phyloP scores from a whole-genome alignment of 1,284 basidiomycete species.

The Moniliophthora roreri region DNA sequence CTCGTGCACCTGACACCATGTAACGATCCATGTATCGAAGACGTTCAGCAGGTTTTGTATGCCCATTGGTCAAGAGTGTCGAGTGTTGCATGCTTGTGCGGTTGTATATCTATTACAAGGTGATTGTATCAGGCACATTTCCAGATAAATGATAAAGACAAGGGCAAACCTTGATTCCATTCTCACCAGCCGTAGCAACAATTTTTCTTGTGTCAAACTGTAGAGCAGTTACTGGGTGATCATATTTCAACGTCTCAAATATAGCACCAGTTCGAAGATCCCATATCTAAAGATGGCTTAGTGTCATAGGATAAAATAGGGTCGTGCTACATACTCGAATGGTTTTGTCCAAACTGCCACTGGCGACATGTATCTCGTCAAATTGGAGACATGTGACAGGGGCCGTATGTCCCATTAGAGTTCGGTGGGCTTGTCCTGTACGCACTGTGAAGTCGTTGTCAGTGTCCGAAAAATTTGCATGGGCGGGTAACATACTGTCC shows the following conservation, averaged over 20 bases:
- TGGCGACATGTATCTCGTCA: conserved; percentile 92
- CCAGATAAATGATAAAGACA: too few relatives aligned
- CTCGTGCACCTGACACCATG: conserved; percentile 87
- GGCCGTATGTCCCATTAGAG: conserved; percentile 89
- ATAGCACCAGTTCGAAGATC: conserved; percentile 90
- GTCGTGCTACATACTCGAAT: conserved; percentile 59
- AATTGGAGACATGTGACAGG: conserved; percentile 97
- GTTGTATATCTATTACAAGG: conserved; percentile 73
- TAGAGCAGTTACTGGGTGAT: conserved; percentile 87
- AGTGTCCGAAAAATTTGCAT: conserved; percentile 6
- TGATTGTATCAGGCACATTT: too few relatives aligned
- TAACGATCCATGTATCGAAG: conserved; percentile 97
- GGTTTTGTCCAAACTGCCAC: conserved; percentile 93
- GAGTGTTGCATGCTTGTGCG: conserved; percentile 91
- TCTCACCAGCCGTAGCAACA: conserved; percentile 91
- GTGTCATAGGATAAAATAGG: conserved; percentile 8
- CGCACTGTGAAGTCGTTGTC: conserved; percentile 64
- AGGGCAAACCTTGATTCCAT: conserved; percentile 78
- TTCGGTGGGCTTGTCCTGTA: conserved; percentile 95
- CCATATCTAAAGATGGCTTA: conserved; percentile 71
- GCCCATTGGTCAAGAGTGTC: conserved; percentile 85
- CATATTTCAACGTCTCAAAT: conserved; percentile 89
- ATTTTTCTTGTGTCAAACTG: conserved; percentile 97
- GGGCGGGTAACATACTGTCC: conserved; percentile 75
- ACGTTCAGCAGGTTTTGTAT: conserved; percentile 86